Evolutionary conservation across 2,329 filamentous ascomycete species (phyloP).

Genomic region (Onygena corvina): DNA sequence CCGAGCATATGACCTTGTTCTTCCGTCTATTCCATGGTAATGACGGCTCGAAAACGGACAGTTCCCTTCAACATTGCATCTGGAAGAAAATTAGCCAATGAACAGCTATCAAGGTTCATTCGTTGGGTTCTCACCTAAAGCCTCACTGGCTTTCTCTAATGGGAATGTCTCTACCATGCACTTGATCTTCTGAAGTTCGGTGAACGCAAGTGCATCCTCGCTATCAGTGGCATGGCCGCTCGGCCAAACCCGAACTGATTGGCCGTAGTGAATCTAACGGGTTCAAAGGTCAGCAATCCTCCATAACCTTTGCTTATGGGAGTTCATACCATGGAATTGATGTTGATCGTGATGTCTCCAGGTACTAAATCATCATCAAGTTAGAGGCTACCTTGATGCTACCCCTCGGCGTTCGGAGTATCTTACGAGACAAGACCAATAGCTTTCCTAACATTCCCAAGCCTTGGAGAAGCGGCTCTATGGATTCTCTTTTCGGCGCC

Average conservation of each 20-base stretch:
- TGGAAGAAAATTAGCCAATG: conserved; percentile 1
- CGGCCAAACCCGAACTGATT: conserved; percentile 42
- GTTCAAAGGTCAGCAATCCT: neutral
- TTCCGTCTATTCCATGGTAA: conserved; percentile 12
- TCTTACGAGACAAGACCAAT: conserved; percentile 23
- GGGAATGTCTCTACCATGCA: conserved; percentile 45
- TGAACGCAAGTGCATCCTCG: conserved; percentile 43
- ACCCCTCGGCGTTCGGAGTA: neutral
- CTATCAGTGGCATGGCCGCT: conserved; percentile 41
- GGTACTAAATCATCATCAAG: conserved; percentile 6
- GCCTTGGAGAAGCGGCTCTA: conserved; percentile 27
- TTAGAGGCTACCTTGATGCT: neutral
- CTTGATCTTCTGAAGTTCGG: conserved; percentile 37
- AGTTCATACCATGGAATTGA: conserved; percentile 12
- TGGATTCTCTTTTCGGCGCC: conserved; percentile 26
- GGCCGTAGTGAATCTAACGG: conserved; percentile 31
- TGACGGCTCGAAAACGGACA: conserved; percentile 13
- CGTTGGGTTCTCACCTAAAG: conserved; percentile 28
- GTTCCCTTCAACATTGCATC: conserved; percentile 12
- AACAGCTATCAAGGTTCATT: neutral
- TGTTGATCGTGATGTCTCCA: conserved; percentile 18
- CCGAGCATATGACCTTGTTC: too few species aligned
- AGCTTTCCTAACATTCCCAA: conserved; percentile 28
- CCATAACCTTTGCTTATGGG: neutral
- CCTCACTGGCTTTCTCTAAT: conserved; percentile 40